These are phyloP conservation scores for Herpotrichia juniperi DNA, from an alignment of 2,329 filamentous ascomycete species.

Conservation along the genomic window DNA sequence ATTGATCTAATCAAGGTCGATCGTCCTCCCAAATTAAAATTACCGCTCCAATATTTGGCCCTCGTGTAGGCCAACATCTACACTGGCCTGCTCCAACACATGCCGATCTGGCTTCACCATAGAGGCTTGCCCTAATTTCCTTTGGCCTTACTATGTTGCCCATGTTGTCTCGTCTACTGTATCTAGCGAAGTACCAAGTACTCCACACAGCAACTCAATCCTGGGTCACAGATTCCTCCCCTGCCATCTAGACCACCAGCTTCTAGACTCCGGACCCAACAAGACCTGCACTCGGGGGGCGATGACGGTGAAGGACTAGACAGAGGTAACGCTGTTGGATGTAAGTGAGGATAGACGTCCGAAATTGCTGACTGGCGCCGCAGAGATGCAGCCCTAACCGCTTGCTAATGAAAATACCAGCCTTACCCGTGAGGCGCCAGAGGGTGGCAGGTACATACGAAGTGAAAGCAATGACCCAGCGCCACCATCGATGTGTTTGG, in stretches of 20 bases:
- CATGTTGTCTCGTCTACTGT: neutral
- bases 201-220: neutral
- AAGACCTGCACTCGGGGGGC: neutral
- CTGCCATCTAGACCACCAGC: neutral
- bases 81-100: too few relatives aligned
- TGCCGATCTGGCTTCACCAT: too few relatives aligned
- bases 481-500: neutral
- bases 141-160: neutral
- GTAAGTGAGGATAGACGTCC: neutral
- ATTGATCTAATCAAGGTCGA: too few relatives aligned
- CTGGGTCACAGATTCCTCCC: neutral
- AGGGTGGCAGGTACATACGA: slow-evolving; percentile 1
- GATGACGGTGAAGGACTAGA: neutral
- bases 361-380: neutral
- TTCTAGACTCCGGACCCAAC: neutral
- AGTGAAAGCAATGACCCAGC: neutral
- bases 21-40: too few relatives aligned
- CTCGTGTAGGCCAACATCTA: too few relatives aligned
- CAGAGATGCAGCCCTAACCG: slow-evolving; percentile 1
- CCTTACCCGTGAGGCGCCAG: neutral
- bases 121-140: neutral
- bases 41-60: too few relatives aligned
- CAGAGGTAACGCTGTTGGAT: neutral
- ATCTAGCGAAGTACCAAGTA: neutral
- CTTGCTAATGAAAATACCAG: neutral